Evolutionary conservation across 1,284 basidiomycete species (phyloP), one percentile per base, ranked within the genome.

Genomic region (Coriolopsis trogii): DNA sequence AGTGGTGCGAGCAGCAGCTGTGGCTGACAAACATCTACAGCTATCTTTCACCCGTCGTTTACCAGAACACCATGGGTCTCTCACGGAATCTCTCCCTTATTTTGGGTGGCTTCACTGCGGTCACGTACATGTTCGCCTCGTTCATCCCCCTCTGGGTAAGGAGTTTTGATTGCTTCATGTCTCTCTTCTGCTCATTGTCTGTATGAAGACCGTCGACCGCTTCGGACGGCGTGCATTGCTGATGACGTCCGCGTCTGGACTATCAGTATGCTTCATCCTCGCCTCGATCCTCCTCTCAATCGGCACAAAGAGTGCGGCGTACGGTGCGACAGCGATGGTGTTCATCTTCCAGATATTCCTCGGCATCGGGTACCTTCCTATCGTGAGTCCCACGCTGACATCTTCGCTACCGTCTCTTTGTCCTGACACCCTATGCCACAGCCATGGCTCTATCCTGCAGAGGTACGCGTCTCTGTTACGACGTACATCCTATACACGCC

Each of bases 401-500:
- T 45, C 39, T 16, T 30, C 16, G 13, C 7, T 2, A 25, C 18
- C 24, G 6, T n/a, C n/a, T n/a, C 25, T 51, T 25, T 41, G n/a
- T 13, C 16, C 33, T 42, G 12, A 26, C 9, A 26, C 21, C 5
- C 20, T 25, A 36, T 7, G 5, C 12, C 6, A n/a, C 46, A 73
- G 70, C 72, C 73, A 18, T 76, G 74, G 74, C 59, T 76, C 23
- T 75, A 75, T 56, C 73, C 73, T 7, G 73, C 74, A 13, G 74
- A 75, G 62, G 72, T 73, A 26, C 26, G 58, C 51, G 30, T 3
- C 18, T 15, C 24, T 8, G 7, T 38, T 28, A n/a, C 26, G n/a
- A n/a, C 6, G 3, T 18, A 10, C 2, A 2, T 20, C n/a, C 12
- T 10, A 15, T 15, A 15, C 1, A 15, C 3, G 15, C 28, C 10